A percentile compares a stretch with the other conserved stretches of the same genome.
These are phyloP conservation scores for Monosporascus ibericus DNA, from an alignment of 2,329 filamentous ascomycete species.

Conservation along the genomic window DNA sequence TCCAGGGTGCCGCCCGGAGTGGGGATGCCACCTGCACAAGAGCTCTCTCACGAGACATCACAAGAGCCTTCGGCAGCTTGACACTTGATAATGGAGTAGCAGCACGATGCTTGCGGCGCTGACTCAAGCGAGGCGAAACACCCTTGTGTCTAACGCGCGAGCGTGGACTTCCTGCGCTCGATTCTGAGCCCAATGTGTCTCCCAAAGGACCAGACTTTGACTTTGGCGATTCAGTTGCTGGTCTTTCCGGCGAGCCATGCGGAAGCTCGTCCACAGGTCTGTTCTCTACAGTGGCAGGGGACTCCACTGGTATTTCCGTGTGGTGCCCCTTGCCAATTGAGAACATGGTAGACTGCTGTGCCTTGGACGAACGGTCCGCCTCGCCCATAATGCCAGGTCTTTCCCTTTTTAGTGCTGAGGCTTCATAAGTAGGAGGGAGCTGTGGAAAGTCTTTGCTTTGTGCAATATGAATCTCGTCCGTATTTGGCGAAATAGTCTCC, in stretches of 20 bases:
- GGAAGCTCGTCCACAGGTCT: too few species aligned
- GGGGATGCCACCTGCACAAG: background rate
- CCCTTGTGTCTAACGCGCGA: background rate
- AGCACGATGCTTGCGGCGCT: background rate
- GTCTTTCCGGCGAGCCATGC: background rate
- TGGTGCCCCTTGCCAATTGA: background rate
- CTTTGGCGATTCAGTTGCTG: background rate
- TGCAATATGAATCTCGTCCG: too few species aligned
- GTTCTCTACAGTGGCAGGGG: background rate
- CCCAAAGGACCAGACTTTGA: background rate
- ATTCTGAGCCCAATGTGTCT: background rate
- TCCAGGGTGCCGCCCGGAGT: background rate
- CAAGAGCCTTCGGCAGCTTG: background rate
- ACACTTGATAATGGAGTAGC: background rate
- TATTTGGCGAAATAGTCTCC: too few species aligned
- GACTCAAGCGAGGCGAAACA: background rate
- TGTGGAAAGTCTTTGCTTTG: too few species aligned
- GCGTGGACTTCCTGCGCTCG: background rate
- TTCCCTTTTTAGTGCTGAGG: too few species aligned
- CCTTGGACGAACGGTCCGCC: too few species aligned
- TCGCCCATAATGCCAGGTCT: too few species aligned
- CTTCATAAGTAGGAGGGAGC: too few species aligned
- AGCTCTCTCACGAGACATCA: background rate
- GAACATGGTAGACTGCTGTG: too few species aligned
- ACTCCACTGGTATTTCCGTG: background rate